Evolutionary conservation across 2,329 filamentous ascomycete species (phyloP), one percentile per base, ranked within the genome.

Genomic region (Chrysoporthe cubensis): DNA sequence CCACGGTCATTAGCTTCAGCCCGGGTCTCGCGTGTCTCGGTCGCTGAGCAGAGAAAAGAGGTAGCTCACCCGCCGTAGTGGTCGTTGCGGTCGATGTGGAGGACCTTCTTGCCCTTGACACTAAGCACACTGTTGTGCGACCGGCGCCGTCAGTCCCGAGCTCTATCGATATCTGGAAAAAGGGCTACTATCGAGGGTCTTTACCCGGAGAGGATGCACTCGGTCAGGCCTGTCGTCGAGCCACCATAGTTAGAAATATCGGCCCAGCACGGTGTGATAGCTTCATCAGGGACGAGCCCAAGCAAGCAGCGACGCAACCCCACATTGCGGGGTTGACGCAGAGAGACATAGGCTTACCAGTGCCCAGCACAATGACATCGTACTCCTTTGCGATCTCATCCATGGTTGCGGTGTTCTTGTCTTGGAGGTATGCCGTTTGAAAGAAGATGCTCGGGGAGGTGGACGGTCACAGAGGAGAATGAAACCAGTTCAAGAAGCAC

Each of bases 301-400:
- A 69, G 69, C 66, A 73, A 46, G 58, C 26, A 54, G 21, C 50
- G 32, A 26, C 50, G 32, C 26, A 54, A 71, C 70, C 66, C 71
- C 71, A 72, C 69, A 71, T 72, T 74, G 72, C 73, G 74, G 73
- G 73, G 74, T 72, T 54, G 52, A 60, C 42, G 21, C 7, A 62
- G 54, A 75, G 71, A 73, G 74, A 82, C 88, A 78, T 86, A 40
- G 5, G 43, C 59, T 61, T 34, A 97, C 94, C 94, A 80, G 96
- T 99, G 87, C 96, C 96, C 80, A 99, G 89, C 68, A 99, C 96
- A 79, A 99, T 90, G 81, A 97, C 93, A 88, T 99, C 96, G 88
- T 99, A 99, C 83, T 97, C 94, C 79, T 93, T 92, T 74, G 94
- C 93, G 79, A 99, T 97, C 83, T 98, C 96, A 79, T 98, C 96